A percentile compares a stretch with the other conserved stretches of the same genome.
These are phyloP conservation scores for Linanthus parryae DNA, from an alignment of 148 eudicot genomes.

Conservation along the genomic window DNA sequence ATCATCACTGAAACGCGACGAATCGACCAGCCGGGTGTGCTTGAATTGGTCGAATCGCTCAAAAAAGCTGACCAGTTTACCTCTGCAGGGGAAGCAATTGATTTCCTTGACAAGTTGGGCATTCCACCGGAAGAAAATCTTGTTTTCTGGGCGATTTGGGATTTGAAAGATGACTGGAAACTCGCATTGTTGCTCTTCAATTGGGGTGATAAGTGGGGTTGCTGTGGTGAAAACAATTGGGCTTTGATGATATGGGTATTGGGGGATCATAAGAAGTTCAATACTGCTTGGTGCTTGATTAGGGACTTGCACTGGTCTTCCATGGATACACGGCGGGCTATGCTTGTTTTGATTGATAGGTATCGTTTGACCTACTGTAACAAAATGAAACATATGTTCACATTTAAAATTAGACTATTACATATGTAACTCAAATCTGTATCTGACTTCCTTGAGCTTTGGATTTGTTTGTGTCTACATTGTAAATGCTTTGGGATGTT, in stretches of 20 bases:
- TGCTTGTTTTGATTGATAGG: slow-evolving; percentile 85
- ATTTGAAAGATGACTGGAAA: slow-evolving; percentile 62
- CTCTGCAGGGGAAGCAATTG: slow-evolving; percentile 45
- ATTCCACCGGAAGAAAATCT: slow-evolving; percentile 27
- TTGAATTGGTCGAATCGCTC: slow-evolving; percentile 32
- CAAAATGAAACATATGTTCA: not conserved
- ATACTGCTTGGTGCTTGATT: slow-evolving; percentile 74
- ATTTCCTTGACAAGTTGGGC: slow-evolving; percentile 36
- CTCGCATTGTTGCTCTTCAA: slow-evolving; percentile 56
- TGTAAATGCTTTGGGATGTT: no score
- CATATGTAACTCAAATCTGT: not conserved
- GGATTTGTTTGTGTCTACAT: no score
- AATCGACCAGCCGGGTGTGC: slow-evolving; percentile 11
- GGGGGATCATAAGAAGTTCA: slow-evolving; percentile 65
- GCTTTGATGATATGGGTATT: slow-evolving; percentile 79
- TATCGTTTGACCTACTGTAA: slow-evolving; percentile 2
- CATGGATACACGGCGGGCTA: slow-evolving; percentile 45
- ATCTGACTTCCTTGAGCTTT: no score
- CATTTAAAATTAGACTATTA: no score
- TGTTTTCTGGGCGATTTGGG: slow-evolving; percentile 48
- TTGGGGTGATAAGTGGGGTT: slow-evolving; percentile 53
- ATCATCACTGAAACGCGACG: slow-evolving; percentile 4
- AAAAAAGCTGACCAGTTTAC: slow-evolving; percentile 24
- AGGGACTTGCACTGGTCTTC: slow-evolving; percentile 42
- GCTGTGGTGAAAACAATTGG: slow-evolving; percentile 33